phyloP scores from a whole-genome alignment of 179 eudicot genomes.

The Silene coronaria region DNA sequence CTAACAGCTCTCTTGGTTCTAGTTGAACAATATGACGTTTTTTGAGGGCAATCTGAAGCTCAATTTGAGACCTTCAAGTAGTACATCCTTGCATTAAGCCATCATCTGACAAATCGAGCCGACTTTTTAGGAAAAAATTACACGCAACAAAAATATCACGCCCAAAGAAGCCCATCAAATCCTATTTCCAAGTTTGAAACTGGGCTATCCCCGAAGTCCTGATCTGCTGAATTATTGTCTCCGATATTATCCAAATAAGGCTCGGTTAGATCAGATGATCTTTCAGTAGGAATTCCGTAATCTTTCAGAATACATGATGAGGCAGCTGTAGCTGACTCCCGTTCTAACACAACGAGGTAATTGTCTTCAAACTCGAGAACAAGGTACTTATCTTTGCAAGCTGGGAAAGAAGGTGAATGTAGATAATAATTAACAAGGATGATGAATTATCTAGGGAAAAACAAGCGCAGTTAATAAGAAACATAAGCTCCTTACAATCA shows the following conservation, averaged over 20 bases:
- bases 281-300: slow-evolving; percentile 82
- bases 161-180: slow-evolving; percentile 82
- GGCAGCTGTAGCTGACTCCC: slow-evolving; percentile 55
- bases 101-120: not conserved
- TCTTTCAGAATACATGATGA: slow-evolving; percentile 71
- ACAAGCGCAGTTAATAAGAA: slow-evolving; percentile 6
- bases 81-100: not conserved
- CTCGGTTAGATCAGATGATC: slow-evolving; percentile 72
- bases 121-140: not conserved
- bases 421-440: not conserved
- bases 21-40: not conserved
- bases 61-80: not conserved
- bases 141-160: slow-evolving; percentile 28
- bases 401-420: slow-evolving; percentile 31
- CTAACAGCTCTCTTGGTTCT: not conserved
- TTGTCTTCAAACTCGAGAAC: slow-evolving; percentile 92
- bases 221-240: slow-evolving; percentile 30
- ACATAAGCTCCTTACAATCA: slow-evolving; percentile 59
- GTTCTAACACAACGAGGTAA: slow-evolving; percentile 64
- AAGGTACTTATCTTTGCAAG: slow-evolving; percentile 74
- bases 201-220: slow-evolving; percentile 58
- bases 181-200: slow-evolving; percentile 66
- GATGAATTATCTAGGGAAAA: not conserved
- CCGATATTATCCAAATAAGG: slow-evolving; percentile 50
- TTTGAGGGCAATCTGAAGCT: not conserved